These are phyloP conservation scores for Neospermospora avenae DNA, from an alignment of 2,329 filamentous ascomycete genomes.

Conservation along the genomic window DNA sequence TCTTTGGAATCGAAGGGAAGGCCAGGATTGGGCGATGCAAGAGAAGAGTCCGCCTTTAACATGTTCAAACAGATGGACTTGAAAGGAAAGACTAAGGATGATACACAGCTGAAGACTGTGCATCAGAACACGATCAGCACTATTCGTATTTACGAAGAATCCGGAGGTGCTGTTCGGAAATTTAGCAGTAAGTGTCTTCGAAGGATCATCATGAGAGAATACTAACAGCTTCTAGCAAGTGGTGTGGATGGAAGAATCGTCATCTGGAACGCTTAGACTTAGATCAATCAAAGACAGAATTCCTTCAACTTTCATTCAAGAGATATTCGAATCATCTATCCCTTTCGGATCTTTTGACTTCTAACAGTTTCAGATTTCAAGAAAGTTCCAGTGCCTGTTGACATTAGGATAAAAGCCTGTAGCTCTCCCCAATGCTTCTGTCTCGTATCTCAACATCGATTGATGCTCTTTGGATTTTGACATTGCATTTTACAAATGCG, in stretches of 20 bases:
- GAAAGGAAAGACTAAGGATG: constrained; percentile 86
- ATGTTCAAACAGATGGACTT: constrained; percentile 99
- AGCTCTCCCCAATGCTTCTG: background rate
- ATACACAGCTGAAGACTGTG: constrained; percentile 90
- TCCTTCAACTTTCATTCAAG: constrained; percentile 13
- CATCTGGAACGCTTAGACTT: constrained; percentile 64
- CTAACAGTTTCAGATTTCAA: constrained; percentile 6
- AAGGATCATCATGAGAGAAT: constrained; percentile 29
- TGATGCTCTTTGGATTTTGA: background rate
- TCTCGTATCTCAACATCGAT: background rate
- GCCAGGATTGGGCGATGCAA: constrained; percentile 46
- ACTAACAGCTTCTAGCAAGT: constrained; percentile 53
- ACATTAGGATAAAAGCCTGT: background rate
- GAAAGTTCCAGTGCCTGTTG: constrained; percentile 1
- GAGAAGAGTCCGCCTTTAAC: constrained; percentile 91
- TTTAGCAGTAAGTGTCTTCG: constrained; percentile 73
- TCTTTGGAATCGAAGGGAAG: constrained; percentile 69
- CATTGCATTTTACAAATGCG: background rate
- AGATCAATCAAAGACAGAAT: constrained; percentile 17
- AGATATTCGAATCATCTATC: background rate
- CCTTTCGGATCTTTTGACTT: constrained; percentile 1
- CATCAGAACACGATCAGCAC: constrained; percentile 96
- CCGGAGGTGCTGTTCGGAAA: constrained; percentile 63
- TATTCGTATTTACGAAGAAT: constrained; percentile 70
- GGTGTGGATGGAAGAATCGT: constrained; percentile 81